phyloP scores from a whole-genome alignment of 805 yeast species.

The Myxozyma lipomycoides region DNA sequence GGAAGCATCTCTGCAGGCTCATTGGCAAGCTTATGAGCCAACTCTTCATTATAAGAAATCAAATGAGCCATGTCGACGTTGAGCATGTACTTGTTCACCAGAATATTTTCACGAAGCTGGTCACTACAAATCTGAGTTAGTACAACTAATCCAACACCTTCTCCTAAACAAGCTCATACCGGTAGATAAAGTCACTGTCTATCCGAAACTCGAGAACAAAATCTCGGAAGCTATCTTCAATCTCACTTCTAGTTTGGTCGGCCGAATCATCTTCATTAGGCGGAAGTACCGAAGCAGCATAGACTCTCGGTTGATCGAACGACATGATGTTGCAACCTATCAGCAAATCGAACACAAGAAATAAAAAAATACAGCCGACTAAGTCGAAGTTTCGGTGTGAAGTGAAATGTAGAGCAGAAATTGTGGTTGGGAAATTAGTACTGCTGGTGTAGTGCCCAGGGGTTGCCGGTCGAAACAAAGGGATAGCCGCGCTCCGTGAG shows the following conservation, averaged over 20 bases:
- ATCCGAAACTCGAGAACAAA: conserved; percentile 84
- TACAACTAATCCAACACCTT: background rate
- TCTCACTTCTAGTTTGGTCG: conserved; percentile 42
- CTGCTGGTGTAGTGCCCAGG: too few relatives aligned
- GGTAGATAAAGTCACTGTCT: conserved; percentile 74
- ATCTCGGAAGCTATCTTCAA: conserved; percentile 52
- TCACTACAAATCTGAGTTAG: conserved; percentile 47
- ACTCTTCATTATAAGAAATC: conserved; percentile 81
- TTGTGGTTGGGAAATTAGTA: too few relatives aligned
- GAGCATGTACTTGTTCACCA: conserved; percentile 68
- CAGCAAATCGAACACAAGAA: too few relatives aligned
- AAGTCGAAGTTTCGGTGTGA: too few relatives aligned
- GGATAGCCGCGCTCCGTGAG: too few relatives aligned
- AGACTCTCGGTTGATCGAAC: conserved; percentile 40
- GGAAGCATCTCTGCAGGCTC: conserved; percentile 53
- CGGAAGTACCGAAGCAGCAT: conserved; percentile 31
- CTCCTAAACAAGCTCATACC: conserved; percentile 25
- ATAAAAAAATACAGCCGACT: too few relatives aligned
- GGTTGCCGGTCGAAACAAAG: too few relatives aligned
- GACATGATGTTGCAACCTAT: conserved; percentile 40
- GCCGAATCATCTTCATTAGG: conserved; percentile 52
- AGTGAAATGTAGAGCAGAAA: too few relatives aligned
- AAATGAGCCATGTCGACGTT: conserved; percentile 79
- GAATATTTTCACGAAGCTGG: conserved; percentile 79
- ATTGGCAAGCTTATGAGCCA: conserved; percentile 76